Base-by-base conservation (phyloP, 140 eudicot genomes). In the Flaveria floridana region DNA sequence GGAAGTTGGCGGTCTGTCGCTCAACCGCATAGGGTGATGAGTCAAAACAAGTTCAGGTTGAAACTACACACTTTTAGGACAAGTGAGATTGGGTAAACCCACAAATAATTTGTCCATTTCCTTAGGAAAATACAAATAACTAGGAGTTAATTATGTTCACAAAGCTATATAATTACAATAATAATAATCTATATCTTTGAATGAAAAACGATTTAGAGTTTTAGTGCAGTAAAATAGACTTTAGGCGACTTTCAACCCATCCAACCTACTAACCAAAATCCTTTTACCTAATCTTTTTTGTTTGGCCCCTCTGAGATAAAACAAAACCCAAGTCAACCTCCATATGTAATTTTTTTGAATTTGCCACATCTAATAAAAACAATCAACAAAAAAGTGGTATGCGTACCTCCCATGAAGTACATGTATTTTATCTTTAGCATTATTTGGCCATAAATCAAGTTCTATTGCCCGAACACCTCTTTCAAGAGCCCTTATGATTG, bases 361-460 rank as follows among this genome's bases (percentile, higher is more conserved):
- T 23, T 23, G n/a, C 16, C 65, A 58, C 34, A 11, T 58, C 13
- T 21, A 13, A 3, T 50, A 13, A 7, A 44, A 52, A 53, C 0
- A 2, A 47, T 62, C 7, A 1, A 2, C 6, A 53, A 16, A 55
- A 9, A 9, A 20, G 7, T 58, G 12, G 53, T 10, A 76, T 52
- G 23, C 23, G 39, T 81, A 89, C 98, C 98, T 86, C 80, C 98
- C 98, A 78, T 92, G 98, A 72, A 89, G 98, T 70, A 92, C 98
- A 65, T 89, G 85, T 3, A 92, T 73, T 19, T 85, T 81, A 80
- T 89, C 89, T 79, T 84, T 92, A 10, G 89, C 57, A 64, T 89
- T 87, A 78, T 85, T 92, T 23, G 98, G 98, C 98, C 98, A 92
- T 73, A 92, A 28, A 83, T 92, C 98, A 25, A 92, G 95, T 71